Percentiles rank a stretch among this genome's conserved stretches.
Conservation (phyloP, 1,284 basidiomycete genomes). For the Coniferiporia sulphurascens region DNA sequence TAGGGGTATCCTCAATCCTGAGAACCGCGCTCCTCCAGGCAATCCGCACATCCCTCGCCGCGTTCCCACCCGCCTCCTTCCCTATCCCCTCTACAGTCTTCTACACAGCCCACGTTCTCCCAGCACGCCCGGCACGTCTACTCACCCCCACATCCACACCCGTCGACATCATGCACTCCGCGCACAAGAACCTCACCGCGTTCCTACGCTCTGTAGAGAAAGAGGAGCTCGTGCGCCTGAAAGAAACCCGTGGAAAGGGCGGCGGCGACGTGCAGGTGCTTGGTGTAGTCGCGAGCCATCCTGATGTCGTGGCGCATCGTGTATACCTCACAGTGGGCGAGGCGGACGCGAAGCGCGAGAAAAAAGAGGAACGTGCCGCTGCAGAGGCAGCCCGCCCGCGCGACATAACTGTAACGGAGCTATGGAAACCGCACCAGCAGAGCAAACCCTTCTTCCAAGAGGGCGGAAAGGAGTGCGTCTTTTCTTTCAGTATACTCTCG, state of each 20-base stretch:
- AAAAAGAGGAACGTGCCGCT: conserved; percentile 38
- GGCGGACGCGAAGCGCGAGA: conserved; percentile 52
- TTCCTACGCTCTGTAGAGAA: conserved; percentile 78
- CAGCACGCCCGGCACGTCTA: conserved; percentile 58
- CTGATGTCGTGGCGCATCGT: conserved; percentile 48
- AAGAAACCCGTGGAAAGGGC: conserved; percentile 56
- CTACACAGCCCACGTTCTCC: conserved; percentile 75
- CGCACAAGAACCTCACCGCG: conserved; percentile 73
- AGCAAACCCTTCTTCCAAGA: conserved; percentile 60
- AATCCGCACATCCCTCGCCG: conserved; percentile 43
- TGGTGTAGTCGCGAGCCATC: conserved; percentile 57
- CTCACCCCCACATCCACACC: conserved; percentile 35
- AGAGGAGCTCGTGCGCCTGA: conserved; percentile 64
- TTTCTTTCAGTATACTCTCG: neutral
- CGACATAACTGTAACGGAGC: conserved; percentile 54
- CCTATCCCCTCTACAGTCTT: conserved; percentile 74
- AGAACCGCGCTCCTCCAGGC: conserved; percentile 70
- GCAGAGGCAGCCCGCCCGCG: conserved; percentile 41
- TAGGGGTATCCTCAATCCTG: conserved; percentile 64
- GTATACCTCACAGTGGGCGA: conserved; percentile 60
- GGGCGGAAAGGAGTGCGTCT: conserved; percentile 49
- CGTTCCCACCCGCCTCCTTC: conserved; percentile 50
- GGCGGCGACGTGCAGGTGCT: conserved; percentile 62
- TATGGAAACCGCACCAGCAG: conserved; percentile 68
- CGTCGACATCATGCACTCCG: conserved; percentile 61